These are phyloP conservation scores for Yarrowia alimentaria DNA, from an alignment of 805 yeast species.

Conservation along the genomic window DNA sequence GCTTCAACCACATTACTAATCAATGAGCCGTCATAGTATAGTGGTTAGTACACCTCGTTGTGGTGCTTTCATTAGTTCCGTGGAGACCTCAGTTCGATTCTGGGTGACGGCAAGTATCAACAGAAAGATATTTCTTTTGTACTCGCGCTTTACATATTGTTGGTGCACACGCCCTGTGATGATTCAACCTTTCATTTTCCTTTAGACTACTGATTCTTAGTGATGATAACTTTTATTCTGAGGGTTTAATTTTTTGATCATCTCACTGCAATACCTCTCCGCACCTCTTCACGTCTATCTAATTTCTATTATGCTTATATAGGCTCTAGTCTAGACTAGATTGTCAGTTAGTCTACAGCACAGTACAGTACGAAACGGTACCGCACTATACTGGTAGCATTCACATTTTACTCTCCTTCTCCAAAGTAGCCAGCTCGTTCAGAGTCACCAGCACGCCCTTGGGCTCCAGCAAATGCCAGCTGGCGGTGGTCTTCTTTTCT, in stretches of 20 bases:
- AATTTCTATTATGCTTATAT: neutral
- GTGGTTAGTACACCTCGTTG: slow-evolving; percentile 27
- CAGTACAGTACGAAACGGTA: too few species aligned
- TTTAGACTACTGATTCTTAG: slow-evolving; percentile 24
- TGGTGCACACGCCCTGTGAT: slow-evolving; percentile 20
- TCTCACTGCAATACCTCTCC: too few species aligned
- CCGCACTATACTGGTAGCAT: neutral
- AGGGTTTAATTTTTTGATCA: slow-evolving; percentile 10
- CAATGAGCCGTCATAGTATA: slow-evolving; percentile 23
- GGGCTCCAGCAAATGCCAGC: slow-evolving; percentile 82
- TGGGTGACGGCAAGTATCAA: slow-evolving; percentile 24
- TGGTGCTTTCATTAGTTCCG: slow-evolving; percentile 12
- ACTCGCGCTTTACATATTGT: neutral
- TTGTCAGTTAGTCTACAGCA: too few species aligned
- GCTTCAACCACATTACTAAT: too few species aligned
- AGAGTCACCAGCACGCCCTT: slow-evolving; percentile 78
- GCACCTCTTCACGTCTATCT: too few species aligned
- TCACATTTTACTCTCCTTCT: slow-evolving; percentile 13
- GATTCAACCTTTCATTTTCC: slow-evolving; percentile 18
- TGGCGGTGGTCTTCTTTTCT: slow-evolving; percentile 77
- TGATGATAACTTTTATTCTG: slow-evolving; percentile 16
- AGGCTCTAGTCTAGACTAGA: neutral
- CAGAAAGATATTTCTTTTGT: slow-evolving; percentile 1
- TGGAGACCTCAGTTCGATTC: slow-evolving; percentile 27
- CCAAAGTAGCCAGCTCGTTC: slow-evolving; percentile 37